Evolutionary conservation across 345 rosid genomes (phyloP).

Genomic region (Syzygium aromaticum): DNA sequence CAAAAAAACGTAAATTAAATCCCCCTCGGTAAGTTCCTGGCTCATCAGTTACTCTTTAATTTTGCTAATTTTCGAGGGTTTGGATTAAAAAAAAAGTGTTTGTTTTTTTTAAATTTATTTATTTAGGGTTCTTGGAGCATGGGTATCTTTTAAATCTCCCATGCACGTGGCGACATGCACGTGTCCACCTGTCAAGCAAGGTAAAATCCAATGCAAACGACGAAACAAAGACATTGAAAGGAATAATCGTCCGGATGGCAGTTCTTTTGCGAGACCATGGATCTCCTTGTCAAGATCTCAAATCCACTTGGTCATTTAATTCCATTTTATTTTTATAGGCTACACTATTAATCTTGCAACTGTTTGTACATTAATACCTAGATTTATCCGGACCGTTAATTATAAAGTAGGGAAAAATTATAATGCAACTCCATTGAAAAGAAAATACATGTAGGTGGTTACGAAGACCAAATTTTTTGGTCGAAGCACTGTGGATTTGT

Average conservation of each 20-base stretch:
- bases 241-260: constrained; percentile 51
- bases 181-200: constrained; percentile 42
- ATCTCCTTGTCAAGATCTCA: constrained; percentile 2
- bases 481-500: not conserved
- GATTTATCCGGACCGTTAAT: too few species aligned
- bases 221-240: constrained; percentile 39
- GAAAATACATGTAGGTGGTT: not conserved
- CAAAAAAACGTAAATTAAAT: not conserved
- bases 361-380: not conserved
- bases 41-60: not conserved
- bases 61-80: not conserved
- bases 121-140: not conserved
- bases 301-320: constrained; percentile 9
- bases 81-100: not conserved
- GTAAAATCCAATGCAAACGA: constrained; percentile 56
- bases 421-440: not conserved
- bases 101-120: not conserved
- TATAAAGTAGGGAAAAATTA: too few species aligned
- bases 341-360: not conserved
- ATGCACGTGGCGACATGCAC: constrained; percentile 20
- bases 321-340: not conserved
- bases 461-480: not conserved
- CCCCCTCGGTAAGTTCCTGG: not conserved
- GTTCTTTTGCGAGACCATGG: not conserved
- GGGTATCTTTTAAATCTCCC: not conserved